phyloP scores from a whole-genome alignment of 108 stramenopile genomes.

The Mediolabrus comicus region DNA sequence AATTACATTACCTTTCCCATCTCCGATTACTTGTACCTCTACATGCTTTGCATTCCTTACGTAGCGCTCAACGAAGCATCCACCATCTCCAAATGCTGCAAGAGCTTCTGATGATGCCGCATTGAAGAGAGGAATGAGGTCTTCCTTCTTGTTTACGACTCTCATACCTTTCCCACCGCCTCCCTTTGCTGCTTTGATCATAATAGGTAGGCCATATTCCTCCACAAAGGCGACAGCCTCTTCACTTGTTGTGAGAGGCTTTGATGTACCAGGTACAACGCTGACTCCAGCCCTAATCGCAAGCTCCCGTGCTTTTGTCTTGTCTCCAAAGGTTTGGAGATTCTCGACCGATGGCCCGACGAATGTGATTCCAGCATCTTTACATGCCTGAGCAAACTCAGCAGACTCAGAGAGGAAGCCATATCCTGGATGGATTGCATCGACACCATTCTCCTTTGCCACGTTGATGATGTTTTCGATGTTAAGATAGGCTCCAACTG shows the following conservation, averaged over 20 bases:
- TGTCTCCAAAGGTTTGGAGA: constrained; percentile 44
- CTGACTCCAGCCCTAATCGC: constrained; percentile 39
- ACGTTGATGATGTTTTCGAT: constrained; percentile 53
- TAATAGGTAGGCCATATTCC: constrained; percentile 85
- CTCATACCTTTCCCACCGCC: constrained; percentile 93
- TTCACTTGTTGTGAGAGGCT: constrained; percentile 30
- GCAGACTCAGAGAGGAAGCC: constrained; percentile 83
- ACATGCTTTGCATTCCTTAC: constrained; percentile 83
- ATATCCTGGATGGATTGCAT: constrained; percentile 72
- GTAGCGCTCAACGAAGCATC: constrained; percentile 85
- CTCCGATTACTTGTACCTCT: constrained; percentile 86
- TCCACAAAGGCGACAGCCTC: constrained; percentile 60
- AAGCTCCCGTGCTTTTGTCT: constrained; percentile 45
- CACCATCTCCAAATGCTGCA: constrained; percentile 79
- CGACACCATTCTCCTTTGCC: constrained; percentile 57
- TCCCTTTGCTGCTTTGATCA: constrained; percentile 88
- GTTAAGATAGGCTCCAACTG: constrained; percentile 76
- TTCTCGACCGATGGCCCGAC: constrained; percentile 47
- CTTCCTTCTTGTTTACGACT: constrained; percentile 65
- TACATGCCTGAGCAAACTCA: constrained; percentile 56
- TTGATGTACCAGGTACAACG: constrained; percentile 45
- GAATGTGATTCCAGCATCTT: constrained; percentile 49
- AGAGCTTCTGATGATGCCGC: constrained; percentile 71
- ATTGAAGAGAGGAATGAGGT: constrained; percentile 57
- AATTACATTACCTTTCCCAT: constrained; percentile 67